Conservation (phyloP, 768 basidiomycete genomes). For the Asterophora parasitica region DNA sequence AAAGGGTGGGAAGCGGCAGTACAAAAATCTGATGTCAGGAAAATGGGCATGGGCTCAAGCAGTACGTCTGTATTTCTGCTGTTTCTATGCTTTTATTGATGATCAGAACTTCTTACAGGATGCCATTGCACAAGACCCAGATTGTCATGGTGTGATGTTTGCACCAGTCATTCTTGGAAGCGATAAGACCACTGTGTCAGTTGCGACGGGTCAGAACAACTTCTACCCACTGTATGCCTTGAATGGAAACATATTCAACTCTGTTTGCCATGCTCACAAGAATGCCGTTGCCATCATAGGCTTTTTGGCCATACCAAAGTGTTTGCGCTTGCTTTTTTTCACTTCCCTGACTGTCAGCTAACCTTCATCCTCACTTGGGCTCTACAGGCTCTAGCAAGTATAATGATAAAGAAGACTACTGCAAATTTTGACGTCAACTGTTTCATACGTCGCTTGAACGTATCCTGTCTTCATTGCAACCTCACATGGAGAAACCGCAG, state of each 20-base stretch:
- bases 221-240: constrained; percentile 33
- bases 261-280: constrained; percentile 25
- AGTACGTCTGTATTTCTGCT: constrained; percentile 18
- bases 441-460: constrained; percentile 20
- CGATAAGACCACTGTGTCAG: constrained; percentile 35
- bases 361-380: no score
- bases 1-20: constrained; percentile 21
- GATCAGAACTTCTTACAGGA: constrained; percentile 14
- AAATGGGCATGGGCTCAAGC: constrained; percentile 37
- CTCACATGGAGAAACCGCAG: constrained; percentile 21
- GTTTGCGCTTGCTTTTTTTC: constrained; percentile 1
- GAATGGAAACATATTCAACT: constrained; percentile 28
- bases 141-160: constrained; percentile 23
- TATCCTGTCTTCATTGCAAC: constrained; percentile 16
- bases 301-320: constrained; percentile 9
- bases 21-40: constrained; percentile 35
- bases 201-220: constrained; percentile 31
- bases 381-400: constrained; percentile 3
- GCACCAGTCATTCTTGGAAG: constrained; percentile 31
- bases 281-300: constrained; percentile 19
- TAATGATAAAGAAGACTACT: constrained; percentile 8
- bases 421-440: constrained; percentile 17
- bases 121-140: constrained; percentile 15
- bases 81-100: background rate
- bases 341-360: no score